Evolutionary conservation across 129 eudicot genomes (phyloP), one percentile per base, ranked within the genome.

Genomic region (Glebionis coronaria): DNA sequence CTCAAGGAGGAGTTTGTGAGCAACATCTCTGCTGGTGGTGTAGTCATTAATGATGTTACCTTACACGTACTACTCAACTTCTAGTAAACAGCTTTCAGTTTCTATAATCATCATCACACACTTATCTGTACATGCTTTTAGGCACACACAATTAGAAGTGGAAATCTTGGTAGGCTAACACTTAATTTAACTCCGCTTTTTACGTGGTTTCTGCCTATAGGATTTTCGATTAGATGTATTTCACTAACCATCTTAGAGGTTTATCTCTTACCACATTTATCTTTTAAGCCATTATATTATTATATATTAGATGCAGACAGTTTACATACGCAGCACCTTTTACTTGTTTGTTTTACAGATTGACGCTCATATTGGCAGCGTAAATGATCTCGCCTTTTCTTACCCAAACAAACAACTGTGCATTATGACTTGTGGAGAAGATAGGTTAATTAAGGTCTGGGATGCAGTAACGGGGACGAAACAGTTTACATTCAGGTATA

Each of bases 11-110:
- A 79, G 62, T 91, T 91, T 65, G 81, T 82, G 38, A 78, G 76
- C 64, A 86, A 63, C 10, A 69, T 91, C 68, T 82, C 95, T 45
- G 80, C 98, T 21, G 96, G 98, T 19, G 91, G 84, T 76, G 45
- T 91, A 56, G 78, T 79, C 69, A 74, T 82, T 65, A 91, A 91
- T 60, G 98, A 91, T 31, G 75, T 81, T 45, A 60, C 87, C 66
- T 53, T 85, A 59, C 97, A 91, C 29, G 94, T 88, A 81, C 57
- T 70, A 53, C 56, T 19, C 38, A 47, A 64, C 63, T 64, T 50
- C 12, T 23, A 15, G 59, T 6, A 16, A 12, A 56, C 44, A 27
- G 56, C 23, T 50, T 44, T 31, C 51, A 25, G n/a, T 28, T 28
- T n/a, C 51, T 56, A 44, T 12, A 9, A n/a, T 12, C 19, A 21